Evolutionary conservation across 2,329 filamentous ascomycete genomes (phyloP).

Genomic region (Ceratocystis colombiana): DNA sequence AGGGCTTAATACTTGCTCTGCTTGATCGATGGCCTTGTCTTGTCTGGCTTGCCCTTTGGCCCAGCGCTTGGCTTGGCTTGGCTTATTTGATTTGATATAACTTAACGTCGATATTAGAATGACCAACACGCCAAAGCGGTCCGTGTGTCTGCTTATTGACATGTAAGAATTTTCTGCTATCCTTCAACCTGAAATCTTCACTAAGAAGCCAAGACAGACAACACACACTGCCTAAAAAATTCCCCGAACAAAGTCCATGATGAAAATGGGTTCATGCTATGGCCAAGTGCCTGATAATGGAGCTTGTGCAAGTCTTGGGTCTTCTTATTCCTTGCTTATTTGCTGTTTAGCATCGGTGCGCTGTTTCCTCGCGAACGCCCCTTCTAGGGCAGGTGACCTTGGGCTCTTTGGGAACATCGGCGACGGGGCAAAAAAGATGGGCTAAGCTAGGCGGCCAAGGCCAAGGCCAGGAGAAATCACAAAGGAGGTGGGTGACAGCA

Average conservation of each 20-base stretch:
- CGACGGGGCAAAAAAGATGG: too few relatives aligned
- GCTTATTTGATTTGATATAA: constrained; percentile 1
- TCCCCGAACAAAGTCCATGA: neutral
- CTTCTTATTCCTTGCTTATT: too few relatives aligned
- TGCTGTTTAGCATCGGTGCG: too few relatives aligned
- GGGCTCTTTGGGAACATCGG: too few relatives aligned
- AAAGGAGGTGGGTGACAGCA: neutral
- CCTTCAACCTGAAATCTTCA: too few relatives aligned
- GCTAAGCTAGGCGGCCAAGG: neutral
- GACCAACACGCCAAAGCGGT: neutral
- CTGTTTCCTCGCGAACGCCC: too few relatives aligned
- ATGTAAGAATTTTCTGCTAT: neutral
- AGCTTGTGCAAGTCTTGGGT: too few relatives aligned
- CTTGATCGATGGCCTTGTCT: neutral
- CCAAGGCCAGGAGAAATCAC: neutral
- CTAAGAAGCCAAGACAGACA: neutral
- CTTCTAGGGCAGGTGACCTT: too few relatives aligned
- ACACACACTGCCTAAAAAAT: neutral
- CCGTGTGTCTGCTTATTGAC: constrained; percentile 5
- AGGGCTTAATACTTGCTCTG: too few relatives aligned
- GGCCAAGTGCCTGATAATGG: neutral
- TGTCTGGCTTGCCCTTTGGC: neutral
- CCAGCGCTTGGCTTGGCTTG: neutral
- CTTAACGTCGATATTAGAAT: neutral
- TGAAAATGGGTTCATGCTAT: neutral